Base-by-base conservation (phyloP, 352 stramenopile species). In the Saprolegnia parasitica region DNA sequence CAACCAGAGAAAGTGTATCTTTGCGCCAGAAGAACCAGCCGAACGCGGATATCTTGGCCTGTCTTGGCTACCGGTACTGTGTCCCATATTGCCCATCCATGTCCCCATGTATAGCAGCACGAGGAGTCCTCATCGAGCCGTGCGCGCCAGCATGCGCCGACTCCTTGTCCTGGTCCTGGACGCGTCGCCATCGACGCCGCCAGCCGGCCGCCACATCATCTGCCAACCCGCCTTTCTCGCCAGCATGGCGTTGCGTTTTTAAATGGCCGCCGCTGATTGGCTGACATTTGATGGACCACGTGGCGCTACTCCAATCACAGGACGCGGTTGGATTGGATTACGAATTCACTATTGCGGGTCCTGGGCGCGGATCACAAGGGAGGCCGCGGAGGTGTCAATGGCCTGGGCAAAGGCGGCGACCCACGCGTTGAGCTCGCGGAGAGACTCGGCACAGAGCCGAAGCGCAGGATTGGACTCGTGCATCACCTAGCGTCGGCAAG, bases 371-470 rank as follows among this genome's bases (percentile, higher is more conserved):
- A 77, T 52, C 11, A 71, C 65, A 40, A 89, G 79, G 0, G 86
- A 72, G 24, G 82, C 80, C 54, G 88, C 80, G 0, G 78, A 82
- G 26, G 80, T 74, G 5, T 84, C 83, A 60, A 90, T 81, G 39
- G 83, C 81, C 40, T 85, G 80, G 68, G 82, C 79, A n/a, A 90
- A 58, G 18, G 76, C 74, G 0, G 73, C 75, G 65, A 90, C 86
- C 83, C 83, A 90, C 3, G 72, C 73, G 66, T 88, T 88, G 80
- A 90, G 85, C 55, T 87, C 81, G 10, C 86, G 79, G n/a, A 90
- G 79, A 39, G 74, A 81, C 10, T 55, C 73, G 8, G 80, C 83
- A 0, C 81, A 79, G 50, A 90, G 82, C 26, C 87, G 81, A 29
- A 90, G 61, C 13, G 73, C 68, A 60, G 87, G 88, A 75, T 88